A percentile compares a stretch with the other conserved stretches of the same genome.
These are phyloP conservation scores for Boletellus ananiceps DNA, from an alignment of 768 basidiomycete genomes.

Conservation along the genomic window DNA sequence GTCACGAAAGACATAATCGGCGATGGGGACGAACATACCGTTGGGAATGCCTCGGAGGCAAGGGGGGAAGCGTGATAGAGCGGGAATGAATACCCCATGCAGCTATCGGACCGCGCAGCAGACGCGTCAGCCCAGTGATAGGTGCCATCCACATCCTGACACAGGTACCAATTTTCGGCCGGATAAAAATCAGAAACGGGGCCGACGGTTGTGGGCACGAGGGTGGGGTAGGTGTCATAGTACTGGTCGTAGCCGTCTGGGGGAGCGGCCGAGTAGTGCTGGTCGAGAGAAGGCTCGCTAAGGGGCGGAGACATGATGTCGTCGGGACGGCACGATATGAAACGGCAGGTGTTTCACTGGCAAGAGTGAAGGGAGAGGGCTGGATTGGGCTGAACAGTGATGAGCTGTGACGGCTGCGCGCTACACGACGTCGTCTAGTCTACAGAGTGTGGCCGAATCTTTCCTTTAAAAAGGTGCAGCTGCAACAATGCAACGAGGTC, in stretches of 20 bases:
- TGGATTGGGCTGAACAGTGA: neutral
- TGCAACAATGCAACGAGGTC: slow-evolving; percentile 23
- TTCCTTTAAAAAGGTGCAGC: slow-evolving; percentile 22
- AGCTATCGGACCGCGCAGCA: slow-evolving; percentile 22
- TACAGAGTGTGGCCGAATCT: slow-evolving; percentile 1
- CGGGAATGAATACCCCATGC: slow-evolving; percentile 16
- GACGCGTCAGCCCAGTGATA: slow-evolving; percentile 29
- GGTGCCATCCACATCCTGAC: slow-evolving; percentile 24
- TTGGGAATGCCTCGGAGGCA: slow-evolving; percentile 12
- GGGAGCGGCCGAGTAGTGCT: slow-evolving; percentile 7
- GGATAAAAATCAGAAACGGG: slow-evolving; percentile 22
- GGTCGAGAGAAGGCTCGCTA: slow-evolving; percentile 19
- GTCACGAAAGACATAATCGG: slow-evolving; percentile 2
- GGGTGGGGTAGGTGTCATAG: slow-evolving; percentile 19
- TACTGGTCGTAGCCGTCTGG: slow-evolving; percentile 19
- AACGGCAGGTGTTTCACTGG: slow-evolving; percentile 12
- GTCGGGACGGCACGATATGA: slow-evolving; percentile 18
- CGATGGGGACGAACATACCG: slow-evolving; percentile 13
- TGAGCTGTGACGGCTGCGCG: slow-evolving; percentile 1
- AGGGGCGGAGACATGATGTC: slow-evolving; percentile 28
- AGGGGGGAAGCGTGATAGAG: slow-evolving; percentile 13
- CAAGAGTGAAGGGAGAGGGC: slow-evolving; percentile 4
- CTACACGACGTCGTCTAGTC: slow-evolving; percentile 22
- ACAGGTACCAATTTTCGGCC: slow-evolving; percentile 27
- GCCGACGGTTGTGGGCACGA: slow-evolving; percentile 12